These are phyloP conservation scores for Lepidium sativum DNA, from an alignment of 345 rosid genomes.

Conservation along the genomic window DNA sequence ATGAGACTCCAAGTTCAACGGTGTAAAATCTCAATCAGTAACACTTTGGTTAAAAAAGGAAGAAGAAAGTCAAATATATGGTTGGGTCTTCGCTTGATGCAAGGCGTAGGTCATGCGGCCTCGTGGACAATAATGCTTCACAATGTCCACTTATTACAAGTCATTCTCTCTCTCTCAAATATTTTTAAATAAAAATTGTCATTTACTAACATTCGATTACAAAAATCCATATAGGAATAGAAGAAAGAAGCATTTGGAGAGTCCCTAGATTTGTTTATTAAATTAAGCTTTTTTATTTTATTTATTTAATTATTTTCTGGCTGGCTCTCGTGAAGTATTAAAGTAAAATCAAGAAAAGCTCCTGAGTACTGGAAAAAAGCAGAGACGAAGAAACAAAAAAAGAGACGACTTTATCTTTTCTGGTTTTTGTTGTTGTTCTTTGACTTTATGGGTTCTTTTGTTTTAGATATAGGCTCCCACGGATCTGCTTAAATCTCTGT, in stretches of 20 bases:
- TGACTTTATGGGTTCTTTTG: constrained; percentile 27
- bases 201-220: constrained; percentile 7
- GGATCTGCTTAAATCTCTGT: constrained; percentile 25
- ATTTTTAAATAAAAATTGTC: background rate
- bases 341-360: constrained; percentile 25
- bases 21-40: constrained; percentile 10
- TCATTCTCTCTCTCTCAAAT: background rate
- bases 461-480: constrained; percentile 14
- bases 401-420: constrained; percentile 29
- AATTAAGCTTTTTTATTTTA: background rate
- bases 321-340: constrained; percentile 21
- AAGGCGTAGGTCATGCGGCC: constrained; percentile 34
- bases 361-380: constrained; percentile 21
- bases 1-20: constrained; percentile 15
- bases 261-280: background rate
- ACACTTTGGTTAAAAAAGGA: background rate
- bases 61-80: constrained; percentile 18
- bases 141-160: constrained; percentile 26
- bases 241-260: background rate
- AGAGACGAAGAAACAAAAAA: background rate
- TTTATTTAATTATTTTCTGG: constrained; percentile 17
- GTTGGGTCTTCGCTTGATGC: constrained; percentile 28
- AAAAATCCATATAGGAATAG: constrained; percentile 5
- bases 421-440: constrained; percentile 22
- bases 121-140: constrained; percentile 31